Base-by-base conservation (phyloP, 164 flowering plant species). In the Platanus orientalis region DNA sequence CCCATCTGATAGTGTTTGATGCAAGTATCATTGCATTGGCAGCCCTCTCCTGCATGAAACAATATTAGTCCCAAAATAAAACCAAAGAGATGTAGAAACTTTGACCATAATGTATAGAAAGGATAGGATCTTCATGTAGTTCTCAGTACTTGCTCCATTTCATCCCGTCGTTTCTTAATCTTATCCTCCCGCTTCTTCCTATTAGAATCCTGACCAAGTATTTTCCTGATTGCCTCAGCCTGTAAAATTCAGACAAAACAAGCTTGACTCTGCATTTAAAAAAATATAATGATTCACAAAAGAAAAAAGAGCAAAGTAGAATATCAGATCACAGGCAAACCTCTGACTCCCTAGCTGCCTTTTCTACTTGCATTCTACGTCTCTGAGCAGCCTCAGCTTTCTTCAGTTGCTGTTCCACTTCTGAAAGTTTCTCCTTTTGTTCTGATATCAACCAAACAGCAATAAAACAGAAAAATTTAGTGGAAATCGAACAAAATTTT, bases 201-300 rank as follows among this genome's bases (percentile, higher is more conserved):
- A 66, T 73, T 85, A 6, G 98, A 90, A 77, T 92, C 98, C 79
- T 92, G 99, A 62, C 97, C 96, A 20, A 90, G 85, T 54, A 95
- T 91, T 76, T 84, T 91, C 63, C 91, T 82, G n/a, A 95, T 88
- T 70, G 99, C 97, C 76, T 92, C 96, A 28, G 90, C 97, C 99
- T 94, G 67, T 47, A 77, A 67, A 62, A 70, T 17, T 62, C 48
- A 69, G 52, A 58, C 50, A 39, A 47, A 34, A 27, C 23, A 52
- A 27, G 9, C 40, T 24, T 16, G 65, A 34, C 14, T 4, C 20
- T 34, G 32, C 16, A 59, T 53, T 50, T 26, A 9, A 50, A 50
- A 40, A 63, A n/a, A 12, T 7, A 3, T 42, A 44, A 44, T 45
- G 44, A 24, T 23, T 1, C 52, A 58, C n/a, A 16, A 10, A 12